Base-by-base conservation (phyloP, 2,329 filamentous ascomycete genomes). In the Botrytis byssoidea region DNA sequence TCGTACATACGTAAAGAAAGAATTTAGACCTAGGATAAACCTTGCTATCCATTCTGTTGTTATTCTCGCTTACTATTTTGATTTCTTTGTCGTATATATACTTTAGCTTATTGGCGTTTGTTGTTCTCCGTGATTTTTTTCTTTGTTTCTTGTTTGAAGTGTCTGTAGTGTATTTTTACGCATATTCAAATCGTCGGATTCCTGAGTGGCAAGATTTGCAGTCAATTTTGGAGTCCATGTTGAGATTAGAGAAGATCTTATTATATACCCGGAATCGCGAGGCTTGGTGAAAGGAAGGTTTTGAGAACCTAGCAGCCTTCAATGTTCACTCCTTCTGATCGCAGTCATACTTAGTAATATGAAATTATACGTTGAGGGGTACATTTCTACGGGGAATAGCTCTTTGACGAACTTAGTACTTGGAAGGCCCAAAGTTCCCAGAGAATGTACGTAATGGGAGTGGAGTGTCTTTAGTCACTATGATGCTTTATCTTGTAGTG, bases 311-410 rank as follows among this genome's bases (percentile, higher is more conserved):
- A n/a, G 4, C 3, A 5, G 7, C 16, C 12, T 55, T n/a, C 25
- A 16, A 16, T 55, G 6, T n/a, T 12, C 16, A 55, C 12, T 55
- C 25, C 0, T 12, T 55, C 48, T 2, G 9, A 48, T 48, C 46
- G 22, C 2, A 3, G 9, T 48, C 20, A 25, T 10, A 48, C 3
- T 10, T 8, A 48, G 20, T 22, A 3, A 20, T n/a, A 14, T n/a
- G 46, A 5, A 1, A 51, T 25, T n/a, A 6, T 5, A 0, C 3
- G 25, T 0, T 12, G 48, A 51, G 25, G 0, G 0, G 6, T 14
- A 3, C 14, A 3, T 29, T 18, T 29, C 8, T 1, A 55, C 1
- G 3, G 1, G 51, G 5, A 8, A 29, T 18, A 29, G 51, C 12
- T 29, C 0, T 4, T 2, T 18, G 3, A 6, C 29, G 10, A 18